Conservation (phyloP, 2,329 filamentous ascomycete species). For the Dothiorella sarmentorum region DNA sequence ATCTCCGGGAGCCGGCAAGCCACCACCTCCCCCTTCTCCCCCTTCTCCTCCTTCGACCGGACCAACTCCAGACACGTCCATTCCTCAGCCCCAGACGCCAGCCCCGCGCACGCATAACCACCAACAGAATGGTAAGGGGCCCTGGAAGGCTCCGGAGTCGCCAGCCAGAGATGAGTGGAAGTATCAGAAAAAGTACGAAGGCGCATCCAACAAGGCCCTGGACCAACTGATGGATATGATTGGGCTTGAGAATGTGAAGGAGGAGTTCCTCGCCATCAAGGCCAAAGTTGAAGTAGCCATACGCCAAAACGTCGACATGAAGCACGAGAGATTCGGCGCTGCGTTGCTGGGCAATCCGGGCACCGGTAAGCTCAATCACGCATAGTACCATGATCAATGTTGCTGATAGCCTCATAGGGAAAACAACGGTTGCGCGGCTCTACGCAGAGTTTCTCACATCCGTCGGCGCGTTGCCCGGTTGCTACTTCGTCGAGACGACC, state of each 20-base stretch:
- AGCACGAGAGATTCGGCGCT: constrained; percentile 59
- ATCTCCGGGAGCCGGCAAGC: too few species aligned
- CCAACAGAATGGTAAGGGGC: not conserved
- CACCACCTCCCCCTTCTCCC: not conserved
- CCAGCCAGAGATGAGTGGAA: constrained; percentile 58
- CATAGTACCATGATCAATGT: not conserved
- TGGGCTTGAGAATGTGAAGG: constrained; percentile 67
- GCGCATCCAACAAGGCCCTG: constrained; percentile 51
- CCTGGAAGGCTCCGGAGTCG: constrained; percentile 17
- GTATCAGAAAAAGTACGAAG: constrained; percentile 53
- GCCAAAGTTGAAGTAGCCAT: constrained; percentile 57
- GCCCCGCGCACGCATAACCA: not conserved
- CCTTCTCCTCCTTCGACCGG: not conserved
- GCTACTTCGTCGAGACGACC: constrained; percentile 62
- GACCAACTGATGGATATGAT: constrained; percentile 68
- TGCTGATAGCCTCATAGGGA: constrained; percentile 41
- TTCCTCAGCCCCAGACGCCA: too few species aligned
- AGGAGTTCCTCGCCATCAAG: constrained; percentile 61
- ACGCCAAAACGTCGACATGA: constrained; percentile 56
- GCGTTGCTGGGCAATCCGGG: constrained; percentile 70
- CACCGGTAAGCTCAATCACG: constrained; percentile 51
- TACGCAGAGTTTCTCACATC: constrained; percentile 65
- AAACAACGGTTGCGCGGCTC: constrained; percentile 71
- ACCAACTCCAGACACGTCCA: not conserved
- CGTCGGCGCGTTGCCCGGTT: constrained; percentile 60